These are phyloP conservation scores for Lycium barbarum DNA, from an alignment of 257 asterid species.

Conservation along the genomic window DNA sequence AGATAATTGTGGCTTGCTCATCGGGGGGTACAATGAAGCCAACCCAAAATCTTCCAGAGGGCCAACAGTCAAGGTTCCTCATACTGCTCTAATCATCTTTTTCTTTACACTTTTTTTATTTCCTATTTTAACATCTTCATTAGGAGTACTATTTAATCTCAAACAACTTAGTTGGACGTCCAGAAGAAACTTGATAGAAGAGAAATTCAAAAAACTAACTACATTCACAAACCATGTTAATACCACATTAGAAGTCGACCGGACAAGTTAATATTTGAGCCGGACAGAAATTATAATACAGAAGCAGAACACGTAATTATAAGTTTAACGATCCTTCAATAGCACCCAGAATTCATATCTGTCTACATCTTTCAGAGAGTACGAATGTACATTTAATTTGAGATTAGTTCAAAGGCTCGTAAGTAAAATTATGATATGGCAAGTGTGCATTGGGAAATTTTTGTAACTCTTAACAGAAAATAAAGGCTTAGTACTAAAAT, in stretches of 20 bases:
- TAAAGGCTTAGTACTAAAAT: neutral
- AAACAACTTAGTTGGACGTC: neutral
- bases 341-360: too few relatives aligned
- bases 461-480: neutral
- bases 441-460: neutral
- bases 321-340: too few relatives aligned
- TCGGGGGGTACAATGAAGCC: constrained; percentile 88
- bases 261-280: too few relatives aligned
- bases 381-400: neutral
- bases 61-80: constrained; percentile 82
- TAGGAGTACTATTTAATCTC: neutral
- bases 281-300: too few relatives aligned
- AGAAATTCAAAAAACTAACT: neutral
- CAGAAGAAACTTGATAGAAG: neutral
- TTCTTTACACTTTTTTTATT: neutral
- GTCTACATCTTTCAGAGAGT: too few relatives aligned
- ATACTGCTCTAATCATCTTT: neutral
- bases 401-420: neutral
- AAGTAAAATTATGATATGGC: neutral
- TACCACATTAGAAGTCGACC: neutral
- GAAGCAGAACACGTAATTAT: too few relatives aligned
- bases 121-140: constrained; percentile 8
- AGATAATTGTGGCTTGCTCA: constrained; percentile 92
- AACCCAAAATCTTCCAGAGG: constrained; percentile 86
- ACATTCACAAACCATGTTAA: neutral